A percentile compares a stretch with the other conserved stretches of the same genome.
Conservation (phyloP, 179 eudicot genomes). For the Camellia oleifera region DNA sequence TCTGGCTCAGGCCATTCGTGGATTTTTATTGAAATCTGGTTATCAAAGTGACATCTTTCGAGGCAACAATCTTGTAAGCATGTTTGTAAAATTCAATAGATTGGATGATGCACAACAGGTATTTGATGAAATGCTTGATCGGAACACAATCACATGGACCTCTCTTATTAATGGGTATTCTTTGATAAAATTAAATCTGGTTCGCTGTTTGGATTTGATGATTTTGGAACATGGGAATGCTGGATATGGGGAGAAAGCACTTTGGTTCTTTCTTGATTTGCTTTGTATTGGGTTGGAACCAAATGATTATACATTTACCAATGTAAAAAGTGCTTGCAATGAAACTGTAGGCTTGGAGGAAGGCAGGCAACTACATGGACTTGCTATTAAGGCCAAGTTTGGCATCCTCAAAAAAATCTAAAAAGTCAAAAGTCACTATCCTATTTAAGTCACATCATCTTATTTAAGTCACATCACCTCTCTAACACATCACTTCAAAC, state of each 20-base stretch:
- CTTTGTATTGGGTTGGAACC: conserved; percentile 11
- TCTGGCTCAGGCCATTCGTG: not conserved
- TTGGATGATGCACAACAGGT: conserved; percentile 16
- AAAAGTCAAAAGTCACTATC: no score
- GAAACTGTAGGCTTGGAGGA: not conserved
- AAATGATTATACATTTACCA: conserved; percentile 18
- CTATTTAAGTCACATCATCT: no score
- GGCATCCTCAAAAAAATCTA: no score
- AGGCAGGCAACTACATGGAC: conserved; percentile 24
- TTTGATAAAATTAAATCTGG: not conserved
- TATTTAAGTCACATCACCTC: no score
- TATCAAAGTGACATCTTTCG: not conserved
- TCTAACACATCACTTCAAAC: no score
- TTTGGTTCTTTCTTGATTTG: conserved; percentile 4
- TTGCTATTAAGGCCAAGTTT: not conserved
- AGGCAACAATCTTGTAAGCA: conserved; percentile 1
- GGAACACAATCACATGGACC: conserved; percentile 16
- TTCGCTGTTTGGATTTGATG: conserved; percentile 22
- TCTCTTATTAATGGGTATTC: conserved; percentile 11
- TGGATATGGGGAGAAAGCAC: conserved; percentile 16
- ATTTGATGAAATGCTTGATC: conserved; percentile 23
- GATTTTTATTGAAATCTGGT: not conserved
- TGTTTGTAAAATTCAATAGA: conserved; percentile 6
- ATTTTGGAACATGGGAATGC: conserved; percentile 18
- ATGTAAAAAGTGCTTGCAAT: conserved; percentile 13